phyloP scores from a whole-genome alignment of 306 rosid species.

The Vachellia pachyceras region DNA sequence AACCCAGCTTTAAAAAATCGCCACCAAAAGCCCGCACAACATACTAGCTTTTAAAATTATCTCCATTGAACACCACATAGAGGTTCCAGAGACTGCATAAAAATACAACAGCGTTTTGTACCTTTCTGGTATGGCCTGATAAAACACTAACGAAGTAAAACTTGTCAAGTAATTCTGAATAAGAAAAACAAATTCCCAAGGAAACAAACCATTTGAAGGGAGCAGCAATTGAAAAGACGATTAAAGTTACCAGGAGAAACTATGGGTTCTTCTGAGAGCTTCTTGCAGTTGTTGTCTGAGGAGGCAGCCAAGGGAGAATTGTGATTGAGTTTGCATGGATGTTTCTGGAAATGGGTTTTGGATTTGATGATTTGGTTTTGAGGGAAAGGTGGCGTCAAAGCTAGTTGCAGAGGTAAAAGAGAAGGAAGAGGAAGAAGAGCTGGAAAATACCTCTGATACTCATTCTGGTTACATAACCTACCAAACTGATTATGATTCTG shows the following conservation, averaged over 20 bases:
- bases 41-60: not conserved
- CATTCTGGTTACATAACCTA: conserved; percentile 58
- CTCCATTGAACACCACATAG: not conserved
- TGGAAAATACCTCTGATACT: conserved; percentile 67
- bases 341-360: conserved; percentile 76
- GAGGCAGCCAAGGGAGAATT: conserved; percentile 49
- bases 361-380: conserved; percentile 56
- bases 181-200: not conserved
- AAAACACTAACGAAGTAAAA: not conserved
- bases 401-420: conserved; percentile 72
- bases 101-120: not conserved
- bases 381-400: conserved; percentile 71
- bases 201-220: no score
- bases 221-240: conserved; percentile 26
- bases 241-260: conserved; percentile 56
- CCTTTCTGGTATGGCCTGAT: not conserved
- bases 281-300: conserved; percentile 60
- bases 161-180: not conserved
- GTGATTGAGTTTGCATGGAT: conserved; percentile 70
- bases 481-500: conserved; percentile 50
- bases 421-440: conserved; percentile 91
- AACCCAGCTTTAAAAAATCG: not conserved
- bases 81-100: not conserved
- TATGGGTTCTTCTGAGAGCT: conserved; percentile 49
- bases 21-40: not conserved